These are phyloP conservation scores for Solanum pinnatisectum DNA, from an alignment of 257 asterid species.

Conservation along the genomic window DNA sequence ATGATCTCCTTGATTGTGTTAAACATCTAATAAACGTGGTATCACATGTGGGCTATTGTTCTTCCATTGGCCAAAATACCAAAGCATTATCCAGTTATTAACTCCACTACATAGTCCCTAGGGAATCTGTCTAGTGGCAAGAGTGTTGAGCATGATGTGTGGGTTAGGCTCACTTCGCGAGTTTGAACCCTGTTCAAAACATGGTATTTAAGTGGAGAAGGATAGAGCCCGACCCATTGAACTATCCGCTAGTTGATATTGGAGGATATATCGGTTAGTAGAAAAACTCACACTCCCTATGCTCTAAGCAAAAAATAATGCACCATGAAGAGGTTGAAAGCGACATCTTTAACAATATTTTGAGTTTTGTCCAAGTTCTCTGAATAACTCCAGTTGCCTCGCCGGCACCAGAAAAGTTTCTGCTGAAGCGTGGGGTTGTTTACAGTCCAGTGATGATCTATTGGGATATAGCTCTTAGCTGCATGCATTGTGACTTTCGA, in stretches of 20 bases:
- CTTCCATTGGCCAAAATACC: not conserved
- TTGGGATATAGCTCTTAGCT: not conserved
- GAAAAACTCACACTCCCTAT: not conserved
- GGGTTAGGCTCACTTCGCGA: not conserved
- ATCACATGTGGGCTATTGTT: not conserved
- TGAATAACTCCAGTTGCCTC: not conserved
- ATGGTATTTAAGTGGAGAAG: not conserved
- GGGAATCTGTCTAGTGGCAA: not conserved
- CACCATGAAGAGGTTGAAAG: not conserved
- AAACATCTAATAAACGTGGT: not conserved
- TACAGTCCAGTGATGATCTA: not conserved
- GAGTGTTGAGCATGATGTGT: not conserved
- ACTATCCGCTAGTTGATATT: not conserved
- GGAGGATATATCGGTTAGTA: not conserved
- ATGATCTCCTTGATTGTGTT: not conserved
- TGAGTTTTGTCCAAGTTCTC: not conserved
- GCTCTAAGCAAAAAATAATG: not conserved
- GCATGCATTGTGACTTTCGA: not conserved
- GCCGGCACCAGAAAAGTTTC: not conserved
- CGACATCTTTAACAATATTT: not conserved
- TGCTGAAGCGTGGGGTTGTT: not conserved
- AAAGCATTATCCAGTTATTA: not conserved
- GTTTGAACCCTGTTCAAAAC: not conserved
- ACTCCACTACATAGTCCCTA: not conserved
- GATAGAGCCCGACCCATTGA: not conserved